Evolutionary conservation across 192 early-diverging fungal species (phyloP), one percentile per base, ranked within the genome.

Genomic region (Umbelopsis sp.): DNA sequence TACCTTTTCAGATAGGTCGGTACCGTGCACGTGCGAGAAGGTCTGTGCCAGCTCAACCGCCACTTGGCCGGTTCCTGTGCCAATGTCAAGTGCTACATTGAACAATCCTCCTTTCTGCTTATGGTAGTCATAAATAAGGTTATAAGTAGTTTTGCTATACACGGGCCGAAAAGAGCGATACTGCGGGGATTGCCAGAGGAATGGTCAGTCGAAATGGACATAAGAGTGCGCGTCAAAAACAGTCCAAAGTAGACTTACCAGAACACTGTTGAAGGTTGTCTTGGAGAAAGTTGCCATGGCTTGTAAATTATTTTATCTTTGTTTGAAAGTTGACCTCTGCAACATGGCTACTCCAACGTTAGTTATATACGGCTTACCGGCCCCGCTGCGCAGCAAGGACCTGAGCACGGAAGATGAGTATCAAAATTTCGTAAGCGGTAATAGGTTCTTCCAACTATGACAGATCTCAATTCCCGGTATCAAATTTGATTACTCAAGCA

Each of bases 21-120:
- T 68, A 20, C 79, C 88, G 15, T 84, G 55, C 10, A 89, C 86
- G 3, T 81, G 72, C 4, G 71, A 47, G 55, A 89, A 89, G 41
- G 69, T 76, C n/a, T 79, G 53, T 1, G 87, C 79, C 30, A 88
- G 46, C 8, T 68, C 82, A 2, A 47, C 46, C 0, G 88, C 83
- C 0, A 82, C 81, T 47, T 88, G 84, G 5, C 88, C 88, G 22
- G 88, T 89, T 20, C 88, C 88, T 46, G 58, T 83, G 23, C 75
- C 88, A 44, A 88, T 74, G 51, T 89, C 88, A 37, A 84, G 66
- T 0, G 85, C 88, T 35, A 33, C 68, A 48, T 77, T 68, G 68
- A 80, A 86, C 16, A 58, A 37, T 5, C 80, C 78, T 50, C 74
- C 66, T 50, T 78, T 52, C 8, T 68, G 55, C 2, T 64, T 67